Evolutionary conservation across 2,329 filamentous ascomycete species (phyloP).

Genomic region (Amauroascus niger): DNA sequence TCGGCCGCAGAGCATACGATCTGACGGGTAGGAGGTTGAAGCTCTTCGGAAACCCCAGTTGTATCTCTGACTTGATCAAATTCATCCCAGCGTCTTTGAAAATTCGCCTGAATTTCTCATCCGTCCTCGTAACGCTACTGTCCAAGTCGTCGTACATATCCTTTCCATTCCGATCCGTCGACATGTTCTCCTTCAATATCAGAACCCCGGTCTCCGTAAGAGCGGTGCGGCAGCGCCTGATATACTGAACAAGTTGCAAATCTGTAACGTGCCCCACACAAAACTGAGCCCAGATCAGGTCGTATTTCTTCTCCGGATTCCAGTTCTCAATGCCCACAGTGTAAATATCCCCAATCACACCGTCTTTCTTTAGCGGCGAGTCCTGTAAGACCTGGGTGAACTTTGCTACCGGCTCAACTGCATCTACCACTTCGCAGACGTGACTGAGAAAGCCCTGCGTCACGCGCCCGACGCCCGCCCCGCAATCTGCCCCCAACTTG

Average conservation of each 20-base stretch:
- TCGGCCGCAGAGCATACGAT: slow-evolving; percentile 60
- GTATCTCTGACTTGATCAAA: slow-evolving; percentile 60
- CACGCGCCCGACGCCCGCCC: slow-evolving; percentile 69
- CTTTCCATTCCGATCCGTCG: slow-evolving; percentile 37
- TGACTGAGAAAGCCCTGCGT: slow-evolving; percentile 66
- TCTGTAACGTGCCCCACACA: slow-evolving; percentile 77
- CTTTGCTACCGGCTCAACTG: slow-evolving; percentile 74
- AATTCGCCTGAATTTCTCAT: slow-evolving; percentile 59
- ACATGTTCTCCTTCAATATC: slow-evolving; percentile 73
- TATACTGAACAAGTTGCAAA: slow-evolving; percentile 56
- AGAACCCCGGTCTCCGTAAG: slow-evolving; percentile 43
- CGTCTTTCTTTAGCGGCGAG: slow-evolving; percentile 30
- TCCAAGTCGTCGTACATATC: slow-evolving; percentile 70
- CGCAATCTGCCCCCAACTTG: slow-evolving; percentile 47
- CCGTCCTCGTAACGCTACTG: slow-evolving; percentile 66
- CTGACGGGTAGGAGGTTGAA: slow-evolving; percentile 56
- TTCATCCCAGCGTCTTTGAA: slow-evolving; percentile 61
- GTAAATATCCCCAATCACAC: slow-evolving; percentile 54
- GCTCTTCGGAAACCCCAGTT: slow-evolving; percentile 58
- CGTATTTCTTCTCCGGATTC: slow-evolving; percentile 52
- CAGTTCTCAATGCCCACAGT: slow-evolving; percentile 67
- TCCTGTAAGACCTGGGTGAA: slow-evolving; percentile 57
- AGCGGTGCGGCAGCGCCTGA: slow-evolving; percentile 50
- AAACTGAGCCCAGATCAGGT: slow-evolving; percentile 86
- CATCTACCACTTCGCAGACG: slow-evolving; percentile 62